Conservation (phyloP, 495 filamentous ascomycete genomes). For the Penicillium macrosclerotiorum region DNA sequence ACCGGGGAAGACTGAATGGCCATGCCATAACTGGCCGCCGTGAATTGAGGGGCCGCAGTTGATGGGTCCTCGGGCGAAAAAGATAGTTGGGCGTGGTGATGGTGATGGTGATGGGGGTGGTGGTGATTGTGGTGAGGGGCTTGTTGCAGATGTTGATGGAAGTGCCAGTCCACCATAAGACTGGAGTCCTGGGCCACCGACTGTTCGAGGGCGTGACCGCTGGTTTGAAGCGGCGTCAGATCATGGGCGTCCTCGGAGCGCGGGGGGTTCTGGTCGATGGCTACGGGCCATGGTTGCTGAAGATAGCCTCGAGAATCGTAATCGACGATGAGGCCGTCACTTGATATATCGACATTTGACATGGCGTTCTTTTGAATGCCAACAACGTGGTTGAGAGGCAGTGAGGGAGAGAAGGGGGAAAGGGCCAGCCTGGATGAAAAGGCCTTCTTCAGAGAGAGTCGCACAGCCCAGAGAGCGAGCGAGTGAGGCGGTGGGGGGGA, state of each 20-base stretch:
- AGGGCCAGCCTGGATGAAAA: conserved; percentile 30
- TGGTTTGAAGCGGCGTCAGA: conserved; percentile 47
- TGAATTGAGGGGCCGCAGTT: conserved; percentile 52
- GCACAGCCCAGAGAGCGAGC: conserved; percentile 26
- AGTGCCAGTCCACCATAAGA: conserved; percentile 52
- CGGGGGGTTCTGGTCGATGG: conserved; percentile 38
- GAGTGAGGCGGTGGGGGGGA: conserved; percentile 41
- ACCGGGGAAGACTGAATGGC: conserved; percentile 59
- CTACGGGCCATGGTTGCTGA: conserved; percentile 44
- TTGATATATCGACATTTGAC: conserved; percentile 45
- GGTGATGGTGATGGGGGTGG: conserved; percentile 42
- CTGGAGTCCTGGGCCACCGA: conserved; percentile 43
- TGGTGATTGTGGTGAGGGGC: conserved; percentile 35
- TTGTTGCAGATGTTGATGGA: conserved; percentile 49
- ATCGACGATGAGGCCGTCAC: conserved; percentile 47
- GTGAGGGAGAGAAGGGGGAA: conserved; percentile 10
- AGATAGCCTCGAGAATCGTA: conserved; percentile 50
- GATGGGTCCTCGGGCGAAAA: conserved; percentile 44
- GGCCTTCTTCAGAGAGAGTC: conserved; percentile 29
- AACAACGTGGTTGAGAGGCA: conserved; percentile 10
- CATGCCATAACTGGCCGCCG: conserved; percentile 46
- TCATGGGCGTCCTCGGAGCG: conserved; percentile 39
- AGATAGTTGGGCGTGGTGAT: conserved; percentile 41
- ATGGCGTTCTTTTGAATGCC: conserved; percentile 27
- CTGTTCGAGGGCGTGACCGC: conserved; percentile 47